Conservation (phyloP, 2,329 filamentous ascomycete genomes). For the Esteya vermicola region DNA sequence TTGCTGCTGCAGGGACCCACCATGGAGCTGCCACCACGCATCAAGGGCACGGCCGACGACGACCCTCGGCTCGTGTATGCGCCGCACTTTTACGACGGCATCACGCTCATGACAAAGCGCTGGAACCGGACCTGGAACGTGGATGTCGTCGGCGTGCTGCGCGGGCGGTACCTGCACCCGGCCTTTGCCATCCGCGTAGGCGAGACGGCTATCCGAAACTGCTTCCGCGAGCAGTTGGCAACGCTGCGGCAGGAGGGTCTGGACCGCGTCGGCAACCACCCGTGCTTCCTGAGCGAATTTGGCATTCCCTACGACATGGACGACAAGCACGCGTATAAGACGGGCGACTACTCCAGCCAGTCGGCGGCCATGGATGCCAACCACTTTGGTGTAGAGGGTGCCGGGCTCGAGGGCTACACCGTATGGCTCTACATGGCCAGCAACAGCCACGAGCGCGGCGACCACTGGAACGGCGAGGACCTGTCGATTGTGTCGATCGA, state of each 20-base stretch:
- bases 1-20: slow-evolving; percentile 87
- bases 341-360: slow-evolving; percentile 88
- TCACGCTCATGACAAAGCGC: slow-evolving; percentile 94
- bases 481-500: slow-evolving; percentile 79
- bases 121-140: slow-evolving; percentile 98
- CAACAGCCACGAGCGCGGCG: slow-evolving; percentile 81
- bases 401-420: slow-evolving; percentile 70
- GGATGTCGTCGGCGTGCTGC: slow-evolving; percentile 81
- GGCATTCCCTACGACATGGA: slow-evolving; percentile 99
- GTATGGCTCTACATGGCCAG: slow-evolving; percentile 76
- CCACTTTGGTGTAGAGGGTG: slow-evolving; percentile 80
- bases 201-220: slow-evolving; percentile 87
- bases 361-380: slow-evolving; percentile 90
- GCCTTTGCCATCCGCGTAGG: slow-evolving; percentile 88
- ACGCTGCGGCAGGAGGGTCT: slow-evolving; percentile 73
- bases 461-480: slow-evolving; percentile 97
- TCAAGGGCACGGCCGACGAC: slow-evolving; percentile 80
- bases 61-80: slow-evolving; percentile 85
- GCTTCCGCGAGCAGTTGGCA: slow-evolving; percentile 73
- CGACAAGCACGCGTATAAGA: slow-evolving; percentile 86
- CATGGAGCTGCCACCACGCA: slow-evolving; percentile 74
- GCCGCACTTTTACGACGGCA: slow-evolving; percentile 91
- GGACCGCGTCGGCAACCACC: slow-evolving; percentile 79
- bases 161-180: slow-evolving; percentile 76
- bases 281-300: slow-evolving; percentile 85